Evolutionary conservation across 108 stramenopile species (phyloP).

Genomic region (Cylindrotheca fusiformis): DNA sequence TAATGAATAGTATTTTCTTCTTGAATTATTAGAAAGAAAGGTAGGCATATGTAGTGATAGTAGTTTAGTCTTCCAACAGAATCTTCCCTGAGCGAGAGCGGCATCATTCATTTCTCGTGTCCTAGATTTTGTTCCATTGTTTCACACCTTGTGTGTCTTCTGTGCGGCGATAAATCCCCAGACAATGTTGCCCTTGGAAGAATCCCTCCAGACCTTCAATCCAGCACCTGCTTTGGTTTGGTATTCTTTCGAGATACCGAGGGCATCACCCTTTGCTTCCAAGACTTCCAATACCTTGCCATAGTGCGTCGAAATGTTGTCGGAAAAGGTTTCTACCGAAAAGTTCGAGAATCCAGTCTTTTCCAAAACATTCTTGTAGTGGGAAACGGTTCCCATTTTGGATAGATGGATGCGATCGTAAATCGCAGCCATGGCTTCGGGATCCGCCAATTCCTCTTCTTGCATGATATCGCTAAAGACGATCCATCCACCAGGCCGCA

Average conservation of each 20-base stretch:
- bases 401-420: conserved; percentile 41
- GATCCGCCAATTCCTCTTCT: conserved; percentile 16
- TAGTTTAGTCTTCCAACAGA: too few species aligned
- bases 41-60: too few species aligned
- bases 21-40: too few species aligned
- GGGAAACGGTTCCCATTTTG: conserved; percentile 42
- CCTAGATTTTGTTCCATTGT: too few species aligned
- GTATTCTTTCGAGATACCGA: conserved; percentile 31
- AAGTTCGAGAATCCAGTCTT: conserved; percentile 35
- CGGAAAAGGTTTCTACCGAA: conserved; percentile 26
- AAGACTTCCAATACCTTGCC: conserved; percentile 31
- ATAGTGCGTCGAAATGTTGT: conserved; percentile 37
- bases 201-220: conserved; percentile 34
- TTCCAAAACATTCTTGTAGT: conserved; percentile 28
- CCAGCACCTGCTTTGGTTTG: conserved; percentile 29
- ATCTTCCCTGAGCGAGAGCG: too few species aligned
- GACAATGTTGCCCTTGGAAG: conserved; percentile 30
- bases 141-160: conserved; percentile 40
- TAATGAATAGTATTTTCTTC: too few species aligned
- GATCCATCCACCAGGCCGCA: conserved; percentile 46
- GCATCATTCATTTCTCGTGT: too few species aligned
- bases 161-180: conserved; percentile 47
- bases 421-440: conserved; percentile 29
- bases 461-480: conserved; percentile 49
- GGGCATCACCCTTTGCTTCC: conserved; percentile 18